These are phyloP conservation scores for Pseudocercospora crystallina DNA, from an alignment of 2,329 filamentous ascomycete species.

Conservation along the genomic window DNA sequence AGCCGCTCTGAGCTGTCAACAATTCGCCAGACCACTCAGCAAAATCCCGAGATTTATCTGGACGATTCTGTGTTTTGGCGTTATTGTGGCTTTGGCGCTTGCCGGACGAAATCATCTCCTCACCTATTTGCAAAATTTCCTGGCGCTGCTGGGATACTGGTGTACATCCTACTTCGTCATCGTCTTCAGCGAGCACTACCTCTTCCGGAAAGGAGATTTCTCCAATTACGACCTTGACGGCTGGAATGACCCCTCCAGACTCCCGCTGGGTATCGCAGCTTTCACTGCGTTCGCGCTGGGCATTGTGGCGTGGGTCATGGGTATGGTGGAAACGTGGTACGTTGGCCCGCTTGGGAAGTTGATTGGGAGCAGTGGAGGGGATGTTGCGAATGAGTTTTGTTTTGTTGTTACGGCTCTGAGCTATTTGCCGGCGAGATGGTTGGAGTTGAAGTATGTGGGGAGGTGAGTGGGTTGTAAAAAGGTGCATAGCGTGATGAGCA, in stretches of 20 bases:
- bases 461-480: conserved; percentile 20
- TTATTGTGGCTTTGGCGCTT: conserved; percentile 45
- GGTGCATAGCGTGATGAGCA: too few relatives aligned
- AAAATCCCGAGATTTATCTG: conserved; percentile 54
- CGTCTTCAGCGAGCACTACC: conserved; percentile 46
- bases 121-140: conserved; percentile 47
- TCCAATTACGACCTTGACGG: conserved; percentile 46
- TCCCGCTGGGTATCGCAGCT: conserved; percentile 46
- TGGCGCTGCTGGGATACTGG: conserved; percentile 50
- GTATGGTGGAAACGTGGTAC: conserved; percentile 47
- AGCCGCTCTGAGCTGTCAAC: conserved; percentile 47
- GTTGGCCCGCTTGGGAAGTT: conserved; percentile 58
- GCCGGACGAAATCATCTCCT: conserved; percentile 45
- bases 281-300: conserved; percentile 41
- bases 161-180: conserved; percentile 48
- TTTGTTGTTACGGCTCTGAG: conserved; percentile 50
- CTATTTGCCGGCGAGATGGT: conserved; percentile 50
- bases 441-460: conserved; percentile 51
- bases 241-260: conserved; percentile 46
- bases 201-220: conserved; percentile 43
- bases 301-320: conserved; percentile 51
- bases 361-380: conserved; percentile 57
- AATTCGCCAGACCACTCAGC: conserved; percentile 50
- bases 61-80: conserved; percentile 45
- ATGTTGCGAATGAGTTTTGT: conserved; percentile 57